Conservation (phyloP, 169 alveolate genomes). For the Eimeria sp. region DNA sequence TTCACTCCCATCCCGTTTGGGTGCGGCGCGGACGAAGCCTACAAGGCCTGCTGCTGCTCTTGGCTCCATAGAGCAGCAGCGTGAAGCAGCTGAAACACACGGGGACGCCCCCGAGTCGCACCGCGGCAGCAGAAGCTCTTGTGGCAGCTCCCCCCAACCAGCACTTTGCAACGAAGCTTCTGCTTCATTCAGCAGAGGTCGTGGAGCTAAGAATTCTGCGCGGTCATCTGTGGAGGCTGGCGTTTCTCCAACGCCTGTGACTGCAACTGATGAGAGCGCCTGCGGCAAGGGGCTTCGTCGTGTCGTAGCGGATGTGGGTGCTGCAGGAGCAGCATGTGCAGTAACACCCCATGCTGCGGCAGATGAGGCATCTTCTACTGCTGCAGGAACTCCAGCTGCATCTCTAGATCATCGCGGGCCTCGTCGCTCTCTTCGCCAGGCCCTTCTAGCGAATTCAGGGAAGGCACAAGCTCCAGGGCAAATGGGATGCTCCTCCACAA, state of each 20-base stretch:
- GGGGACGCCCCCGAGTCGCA: slow-evolving; percentile 20
- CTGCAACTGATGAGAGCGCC: slow-evolving; percentile 9
- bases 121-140: slow-evolving; percentile 11
- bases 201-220: background rate
- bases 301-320: slow-evolving; percentile 30
- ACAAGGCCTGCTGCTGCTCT: slow-evolving; percentile 9
- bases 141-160: background rate
- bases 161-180: slow-evolving; percentile 14
- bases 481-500: slow-evolving; percentile 12
- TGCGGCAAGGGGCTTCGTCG: slow-evolving; percentile 28
- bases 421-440: slow-evolving; percentile 73
- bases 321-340: slow-evolving; percentile 50
- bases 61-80: slow-evolving; percentile 3
- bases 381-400: slow-evolving; percentile 4
- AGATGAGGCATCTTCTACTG: slow-evolving; percentile 2
- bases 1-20: background rate
- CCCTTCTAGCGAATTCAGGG: slow-evolving; percentile 66
- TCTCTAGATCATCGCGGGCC: slow-evolving; percentile 44
- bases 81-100: slow-evolving; percentile 29
- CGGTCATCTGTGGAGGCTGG: slow-evolving; percentile 14
- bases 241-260: slow-evolving; percentile 5
- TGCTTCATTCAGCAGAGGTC: slow-evolving; percentile 35
- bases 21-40: slow-evolving; percentile 29
- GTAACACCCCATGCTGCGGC: slow-evolving; percentile 12
- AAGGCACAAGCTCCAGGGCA: slow-evolving; percentile 31